phyloP scores from a whole-genome alignment of 805 yeast genomes.

The Wickerhamiella parazyma region DNA sequence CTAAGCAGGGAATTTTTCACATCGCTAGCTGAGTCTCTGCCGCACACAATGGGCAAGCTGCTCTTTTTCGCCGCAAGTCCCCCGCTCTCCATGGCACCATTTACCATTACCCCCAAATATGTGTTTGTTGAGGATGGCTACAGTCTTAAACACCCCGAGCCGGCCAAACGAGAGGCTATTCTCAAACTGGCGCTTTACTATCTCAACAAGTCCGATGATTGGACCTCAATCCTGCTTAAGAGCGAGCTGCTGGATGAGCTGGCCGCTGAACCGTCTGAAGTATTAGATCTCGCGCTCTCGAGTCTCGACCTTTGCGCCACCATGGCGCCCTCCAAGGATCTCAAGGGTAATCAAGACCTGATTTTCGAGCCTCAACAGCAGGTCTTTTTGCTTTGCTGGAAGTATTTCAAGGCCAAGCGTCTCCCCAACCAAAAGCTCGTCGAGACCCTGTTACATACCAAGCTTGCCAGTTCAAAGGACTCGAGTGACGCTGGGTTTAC shows the following conservation, averaged over 20 bases:
- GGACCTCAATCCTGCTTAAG: constrained; percentile 47
- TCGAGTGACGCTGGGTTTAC: background rate
- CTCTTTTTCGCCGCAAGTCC: constrained; percentile 29
- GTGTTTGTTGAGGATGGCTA: constrained; percentile 22
- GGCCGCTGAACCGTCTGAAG: constrained; percentile 23
- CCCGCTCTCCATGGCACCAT: constrained; percentile 35
- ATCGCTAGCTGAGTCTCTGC: constrained; percentile 32
- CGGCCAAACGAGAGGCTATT: constrained; percentile 12
- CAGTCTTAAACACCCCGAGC: constrained; percentile 11
- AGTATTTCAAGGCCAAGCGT: background rate
- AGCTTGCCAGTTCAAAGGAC: background rate
- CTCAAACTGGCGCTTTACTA: constrained; percentile 32
- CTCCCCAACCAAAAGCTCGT: constrained; percentile 14
- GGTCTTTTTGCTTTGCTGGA: constrained; percentile 33
- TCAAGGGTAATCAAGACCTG: constrained; percentile 13
- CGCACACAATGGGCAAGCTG: constrained; percentile 44
- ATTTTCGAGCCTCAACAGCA: constrained; percentile 10
- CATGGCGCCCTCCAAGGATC: background rate
- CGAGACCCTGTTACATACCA: background rate
- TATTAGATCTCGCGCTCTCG: constrained; percentile 32
- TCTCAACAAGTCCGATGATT: constrained; percentile 41
- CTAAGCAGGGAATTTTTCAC: constrained; percentile 18
- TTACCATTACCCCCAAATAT: constrained; percentile 36
- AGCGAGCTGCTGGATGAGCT: constrained; percentile 48
- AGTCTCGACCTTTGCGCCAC: constrained; percentile 14